Evolutionary conservation across 1,284 basidiomycete genomes (phyloP).

Genomic region (Leccinum pachyderme): DNA sequence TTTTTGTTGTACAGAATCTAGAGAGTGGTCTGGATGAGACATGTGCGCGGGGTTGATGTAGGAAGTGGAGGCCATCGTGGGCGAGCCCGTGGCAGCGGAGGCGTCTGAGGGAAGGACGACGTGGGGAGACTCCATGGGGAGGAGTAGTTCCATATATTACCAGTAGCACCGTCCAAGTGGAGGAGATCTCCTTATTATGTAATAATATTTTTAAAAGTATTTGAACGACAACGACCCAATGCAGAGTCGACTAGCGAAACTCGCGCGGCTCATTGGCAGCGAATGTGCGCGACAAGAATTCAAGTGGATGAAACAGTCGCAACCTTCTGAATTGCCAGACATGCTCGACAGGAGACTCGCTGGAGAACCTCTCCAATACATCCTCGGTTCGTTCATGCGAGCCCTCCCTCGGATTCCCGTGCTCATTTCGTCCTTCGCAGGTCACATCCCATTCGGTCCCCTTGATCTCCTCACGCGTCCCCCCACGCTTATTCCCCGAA

Average conservation of each 20-base stretch:
- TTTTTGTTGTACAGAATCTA: conserved; percentile 12
- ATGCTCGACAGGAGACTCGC: conserved; percentile 55
- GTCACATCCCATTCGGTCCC: conserved; percentile 85
- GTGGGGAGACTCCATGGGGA: conserved; percentile 14
- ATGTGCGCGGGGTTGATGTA: conserved; percentile 32
- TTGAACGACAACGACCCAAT: conserved; percentile 2
- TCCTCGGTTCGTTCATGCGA: conserved; percentile 61
- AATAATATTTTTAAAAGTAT: conserved; percentile 6
- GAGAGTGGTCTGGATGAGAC: conserved; percentile 15
- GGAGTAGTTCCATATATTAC: conserved; percentile 15
- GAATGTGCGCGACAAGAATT: conserved; percentile 53
- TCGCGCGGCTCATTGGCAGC: conserved; percentile 41
- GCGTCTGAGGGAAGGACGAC: conserved; percentile 1
- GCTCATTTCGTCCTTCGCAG: conserved; percentile 40
- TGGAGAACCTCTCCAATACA: conserved; percentile 89
- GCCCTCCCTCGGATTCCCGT: conserved; percentile 1
- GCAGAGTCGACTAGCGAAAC: conserved; percentile 25
- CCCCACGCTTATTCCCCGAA: conserved; percentile 87
- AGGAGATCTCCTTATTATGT: conserved; percentile 16
- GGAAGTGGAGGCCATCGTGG: conserved; percentile 10
- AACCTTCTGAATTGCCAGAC: conserved; percentile 26
- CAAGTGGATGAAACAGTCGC: conserved; percentile 56
- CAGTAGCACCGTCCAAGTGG: conserved; percentile 6
- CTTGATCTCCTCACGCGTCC: conserved; percentile 68
- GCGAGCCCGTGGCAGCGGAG: background rate